Conservation (phyloP, 352 stramenopile species). For the Phytophthora pluvialis region DNA sequence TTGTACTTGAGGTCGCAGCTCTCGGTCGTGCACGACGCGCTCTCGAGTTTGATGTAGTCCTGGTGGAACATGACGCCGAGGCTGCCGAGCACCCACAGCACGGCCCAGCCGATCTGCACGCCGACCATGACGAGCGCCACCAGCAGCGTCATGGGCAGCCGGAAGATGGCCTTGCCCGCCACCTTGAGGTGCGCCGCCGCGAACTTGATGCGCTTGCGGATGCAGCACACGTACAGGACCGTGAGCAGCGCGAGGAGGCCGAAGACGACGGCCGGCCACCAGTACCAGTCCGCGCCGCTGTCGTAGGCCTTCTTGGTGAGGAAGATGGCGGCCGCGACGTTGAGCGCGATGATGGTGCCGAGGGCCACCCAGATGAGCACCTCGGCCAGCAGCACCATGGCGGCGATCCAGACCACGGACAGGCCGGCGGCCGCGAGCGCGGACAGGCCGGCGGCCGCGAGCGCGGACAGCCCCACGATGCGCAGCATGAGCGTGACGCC, state of each 20-base stretch:
- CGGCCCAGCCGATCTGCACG: conserved; percentile 86
- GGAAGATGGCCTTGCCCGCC: conserved; percentile 86
- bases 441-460: conserved; percentile 57
- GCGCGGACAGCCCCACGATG: conserved; percentile 59
- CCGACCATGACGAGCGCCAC: conserved; percentile 86
- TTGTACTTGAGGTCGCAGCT: conserved; percentile 59
- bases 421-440: conserved; percentile 63
- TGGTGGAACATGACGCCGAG: conserved; percentile 86
- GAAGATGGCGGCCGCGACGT: conserved; percentile 62
- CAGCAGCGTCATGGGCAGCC: conserved; percentile 83
- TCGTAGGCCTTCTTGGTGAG: conserved; percentile 76
- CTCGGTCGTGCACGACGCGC: conserved; percentile 57
- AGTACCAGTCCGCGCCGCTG: conserved; percentile 62
- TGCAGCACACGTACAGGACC: conserved; percentile 67
- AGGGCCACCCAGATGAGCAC: conserved; percentile 64
- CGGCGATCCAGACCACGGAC: conserved; percentile 75
- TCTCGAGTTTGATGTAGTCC: conserved; percentile 66
- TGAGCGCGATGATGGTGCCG: conserved; percentile 40
- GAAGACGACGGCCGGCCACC: conserved; percentile 68
- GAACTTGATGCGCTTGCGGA: conserved; percentile 92
- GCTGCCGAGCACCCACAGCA: conserved; percentile 87
- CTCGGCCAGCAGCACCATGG: conserved; percentile 76
- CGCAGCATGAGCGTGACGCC: conserved; percentile 65
- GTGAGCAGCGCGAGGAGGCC: conserved; percentile 57
- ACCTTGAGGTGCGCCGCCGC: conserved; percentile 91